Percentiles rank a stretch among this genome's conserved stretches.
Conservation (phyloP, 176 grass and related monocot species). For the Bolboschoenus planiculmis region DNA sequence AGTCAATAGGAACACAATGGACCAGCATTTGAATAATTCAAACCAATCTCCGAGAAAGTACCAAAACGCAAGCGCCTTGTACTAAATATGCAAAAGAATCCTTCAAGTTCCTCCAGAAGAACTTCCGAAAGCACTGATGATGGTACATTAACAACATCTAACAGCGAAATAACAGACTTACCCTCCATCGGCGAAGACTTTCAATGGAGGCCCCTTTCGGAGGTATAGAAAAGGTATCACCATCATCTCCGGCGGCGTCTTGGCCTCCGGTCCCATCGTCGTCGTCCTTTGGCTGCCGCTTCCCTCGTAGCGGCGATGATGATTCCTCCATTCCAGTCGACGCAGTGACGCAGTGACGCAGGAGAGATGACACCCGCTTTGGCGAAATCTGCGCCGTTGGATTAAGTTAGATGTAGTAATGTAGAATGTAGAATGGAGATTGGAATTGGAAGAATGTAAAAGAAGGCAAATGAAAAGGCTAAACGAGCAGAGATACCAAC, state of each 20-base stretch:
- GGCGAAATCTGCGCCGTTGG: neutral
- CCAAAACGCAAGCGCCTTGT: neutral
- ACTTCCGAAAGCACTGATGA: neutral
- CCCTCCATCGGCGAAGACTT: slow-evolving; percentile 31
- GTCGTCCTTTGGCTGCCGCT: too few species aligned
- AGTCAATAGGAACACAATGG: neutral
- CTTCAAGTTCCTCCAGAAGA: neutral
- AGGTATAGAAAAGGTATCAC: slow-evolving; percentile 19
- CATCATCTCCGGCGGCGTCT: neutral
- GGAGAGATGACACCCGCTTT: slow-evolving; percentile 27
- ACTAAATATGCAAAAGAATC: too few species aligned
- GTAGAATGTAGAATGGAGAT: neutral
- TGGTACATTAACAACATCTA: neutral
- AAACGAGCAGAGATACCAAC: neutral
- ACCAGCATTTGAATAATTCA: neutral
- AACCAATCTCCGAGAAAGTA: neutral
- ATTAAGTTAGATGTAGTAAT: neutral
- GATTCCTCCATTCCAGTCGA: too few species aligned
- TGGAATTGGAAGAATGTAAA: too few species aligned
- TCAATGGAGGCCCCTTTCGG: slow-evolving; percentile 25
- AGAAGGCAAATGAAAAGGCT: neutral
- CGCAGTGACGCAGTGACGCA: neutral
- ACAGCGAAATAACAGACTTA: neutral
- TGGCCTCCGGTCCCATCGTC: neutral
- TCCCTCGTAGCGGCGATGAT: neutral